A percentile compares a stretch with the other conserved stretches of the same genome.
phyloP scores from a whole-genome alignment of 2,329 filamentous ascomycete genomes.

The Plectosphaerella plurivora region DNA sequence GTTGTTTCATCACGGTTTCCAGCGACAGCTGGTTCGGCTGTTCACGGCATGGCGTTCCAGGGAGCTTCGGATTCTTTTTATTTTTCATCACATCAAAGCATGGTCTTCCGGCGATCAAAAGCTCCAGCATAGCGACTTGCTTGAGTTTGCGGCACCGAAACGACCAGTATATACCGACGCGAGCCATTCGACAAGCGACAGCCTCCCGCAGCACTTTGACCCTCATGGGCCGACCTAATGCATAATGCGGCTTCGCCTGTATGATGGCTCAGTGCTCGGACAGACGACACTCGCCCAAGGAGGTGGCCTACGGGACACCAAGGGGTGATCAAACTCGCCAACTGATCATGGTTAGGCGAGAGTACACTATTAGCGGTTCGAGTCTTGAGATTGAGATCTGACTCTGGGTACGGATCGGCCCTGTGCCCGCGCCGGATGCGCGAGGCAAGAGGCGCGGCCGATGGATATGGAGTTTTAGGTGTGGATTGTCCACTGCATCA shows the following conservation, averaged over 20 bases:
- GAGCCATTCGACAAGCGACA: conserved; percentile 5
- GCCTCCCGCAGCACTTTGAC: not conserved
- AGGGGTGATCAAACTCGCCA: not conserved
- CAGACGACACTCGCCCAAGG: conserved; percentile 4
- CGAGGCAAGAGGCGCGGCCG: not conserved
- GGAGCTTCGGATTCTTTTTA: conserved; percentile 1
- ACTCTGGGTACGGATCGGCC: not conserved
- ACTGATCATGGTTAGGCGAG: not conserved
- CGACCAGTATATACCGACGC: conserved; percentile 6
- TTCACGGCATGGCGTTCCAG: conserved; percentile 7
- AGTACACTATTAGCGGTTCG: not conserved
- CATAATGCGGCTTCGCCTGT: conserved; percentile 10
- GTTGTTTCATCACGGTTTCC: conserved; percentile 6
- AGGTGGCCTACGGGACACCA: not conserved
- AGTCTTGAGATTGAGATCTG: conserved; percentile 1
- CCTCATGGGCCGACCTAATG: conserved; percentile 12
- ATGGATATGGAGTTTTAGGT: not conserved
- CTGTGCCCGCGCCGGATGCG: not conserved
- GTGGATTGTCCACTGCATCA: not conserved
- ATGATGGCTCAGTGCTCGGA: conserved; percentile 1
- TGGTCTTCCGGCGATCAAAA: conserved; percentile 6
- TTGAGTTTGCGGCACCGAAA: conserved; percentile 1
- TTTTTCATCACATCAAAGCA: not conserved
- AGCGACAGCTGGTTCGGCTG: not conserved
- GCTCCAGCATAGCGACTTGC: not conserved